A percentile compares a stretch with the other conserved stretches of the same genome.
These are phyloP conservation scores for Stenogyne calaminthoides DNA, from an alignment of 305 asterid species.

Conservation along the genomic window DNA sequence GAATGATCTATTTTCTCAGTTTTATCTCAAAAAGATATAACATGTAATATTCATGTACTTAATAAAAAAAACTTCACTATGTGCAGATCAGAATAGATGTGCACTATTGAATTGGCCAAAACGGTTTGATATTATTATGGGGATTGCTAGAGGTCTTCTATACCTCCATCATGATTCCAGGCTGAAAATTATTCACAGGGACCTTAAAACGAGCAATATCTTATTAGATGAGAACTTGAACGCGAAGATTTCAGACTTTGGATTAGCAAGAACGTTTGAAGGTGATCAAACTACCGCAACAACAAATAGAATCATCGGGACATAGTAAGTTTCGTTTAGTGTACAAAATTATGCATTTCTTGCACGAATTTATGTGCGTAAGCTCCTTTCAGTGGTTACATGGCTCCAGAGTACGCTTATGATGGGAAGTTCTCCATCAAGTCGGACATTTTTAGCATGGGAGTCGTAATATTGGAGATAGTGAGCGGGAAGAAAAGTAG, in stretches of 20 bases:
- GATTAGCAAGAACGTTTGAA: conserved; percentile 27
- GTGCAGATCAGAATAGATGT: conserved; percentile 19
- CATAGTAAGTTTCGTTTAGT: conserved; percentile 24
- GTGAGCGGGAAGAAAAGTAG: conserved; percentile 33
- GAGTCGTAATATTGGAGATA: conserved; percentile 30
- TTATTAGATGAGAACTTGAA: conserved; percentile 26
- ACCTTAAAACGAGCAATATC: conserved; percentile 29
- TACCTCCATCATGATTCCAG: conserved; percentile 32
- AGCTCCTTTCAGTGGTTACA: conserved; percentile 31
- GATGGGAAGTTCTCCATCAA: conserved; percentile 26
- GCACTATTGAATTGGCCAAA: conserved; percentile 18
- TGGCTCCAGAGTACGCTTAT: conserved; percentile 35
- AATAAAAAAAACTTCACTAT: background rate
- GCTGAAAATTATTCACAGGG: conserved; percentile 29
- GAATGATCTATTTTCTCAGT: background rate
- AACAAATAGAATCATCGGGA: conserved; percentile 24
- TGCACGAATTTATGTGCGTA: background rate
- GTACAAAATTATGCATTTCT: background rate
- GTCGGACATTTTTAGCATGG: conserved; percentile 30
- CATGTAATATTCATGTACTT: background rate
- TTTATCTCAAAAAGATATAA: background rate
- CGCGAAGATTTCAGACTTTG: conserved; percentile 30
- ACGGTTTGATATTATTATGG: conserved; percentile 26
- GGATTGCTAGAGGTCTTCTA: conserved; percentile 25
- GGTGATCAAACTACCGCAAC: conserved; percentile 16